Base-by-base conservation (phyloP, 148 eudicot genomes). In the Cornus kousa region DNA sequence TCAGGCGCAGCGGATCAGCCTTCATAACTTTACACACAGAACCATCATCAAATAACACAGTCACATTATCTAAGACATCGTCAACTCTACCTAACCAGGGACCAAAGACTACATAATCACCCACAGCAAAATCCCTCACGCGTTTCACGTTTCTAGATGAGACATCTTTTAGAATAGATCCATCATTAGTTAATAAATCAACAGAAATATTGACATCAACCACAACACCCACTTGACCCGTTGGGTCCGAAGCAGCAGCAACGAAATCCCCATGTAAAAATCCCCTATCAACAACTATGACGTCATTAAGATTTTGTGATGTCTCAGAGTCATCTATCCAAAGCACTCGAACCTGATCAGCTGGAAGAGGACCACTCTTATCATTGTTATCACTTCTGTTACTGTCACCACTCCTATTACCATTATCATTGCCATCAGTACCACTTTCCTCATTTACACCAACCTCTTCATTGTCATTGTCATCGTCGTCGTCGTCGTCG, bases 51-150 rank as follows among this genome's bases (percentile, higher is more conserved):
- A 96, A 88, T 78, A 84, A 67, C 60, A 96, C 95, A 28, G 95
- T 93, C 43, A 96, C 97, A 76, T 94, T 94, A 84, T 94, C 97
- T 40, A 89, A 82, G 77, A 90, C 94, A 80, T 93, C 99, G 72
- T 96, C 98, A 72, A 96, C 85, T 87, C 99, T 88, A 73, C 99
- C 99, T 24, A 96, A 82, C 99, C 99, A 96, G 40, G 98, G 93
- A 81, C 97, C 99, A 71, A 83, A 83, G 70, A 96, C 87, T 3
- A 96, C 95, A 90, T 88, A 91, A 84, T 96, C 99, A 85, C 97
- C 95, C 64, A 87, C 89, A 55, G 91, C 85, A 75, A 94, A 79
- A 83, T 94, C 95, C 81, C 95, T 84, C 67, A 94, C 92, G 31
- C 95, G 97, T 82, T 85, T 89, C 84, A 97, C 83, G 68, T 94